phyloP scores from a whole-genome alignment of 176 grass and related monocot species.

The Tuctoria greenei region DNA sequence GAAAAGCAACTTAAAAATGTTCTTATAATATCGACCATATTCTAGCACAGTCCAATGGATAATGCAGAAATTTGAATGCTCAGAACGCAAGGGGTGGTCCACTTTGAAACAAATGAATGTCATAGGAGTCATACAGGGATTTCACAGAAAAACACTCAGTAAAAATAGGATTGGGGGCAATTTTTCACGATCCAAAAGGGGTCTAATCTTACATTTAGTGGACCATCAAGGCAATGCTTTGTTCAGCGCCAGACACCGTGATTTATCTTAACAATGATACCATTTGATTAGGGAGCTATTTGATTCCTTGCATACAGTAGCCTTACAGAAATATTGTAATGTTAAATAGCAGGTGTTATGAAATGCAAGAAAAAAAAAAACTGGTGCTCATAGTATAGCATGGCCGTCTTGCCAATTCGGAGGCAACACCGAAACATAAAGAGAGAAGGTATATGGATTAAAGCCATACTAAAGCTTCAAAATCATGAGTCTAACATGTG shows the following conservation, averaged over 20 bases:
- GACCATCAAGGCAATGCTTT: not conserved
- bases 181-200: no score
- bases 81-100: not conserved
- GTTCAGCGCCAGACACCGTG: not conserved
- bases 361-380: not conserved
- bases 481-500: not conserved
- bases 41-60: not conserved
- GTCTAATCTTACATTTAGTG: not conserved
- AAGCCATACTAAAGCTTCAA: not conserved
- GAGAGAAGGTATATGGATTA: not conserved
- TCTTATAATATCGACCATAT: not conserved
- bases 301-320: not conserved
- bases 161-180: not conserved
- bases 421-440: not conserved
- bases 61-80: not conserved
- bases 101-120: not conserved
- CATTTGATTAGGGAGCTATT: not conserved
- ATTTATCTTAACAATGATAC: not conserved
- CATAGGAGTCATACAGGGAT: no score
- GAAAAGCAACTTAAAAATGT: not conserved
- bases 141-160: no score
- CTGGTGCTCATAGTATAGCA: not conserved
- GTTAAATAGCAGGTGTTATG: not conserved
- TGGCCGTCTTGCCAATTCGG: not conserved
- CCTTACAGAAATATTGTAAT: not conserved